Percentiles rank a stretch among this genome's conserved stretches.
These are phyloP conservation scores for Emericellopsis cladophorae DNA, from an alignment of 2,329 filamentous ascomycete genomes.

Conservation along the genomic window DNA sequence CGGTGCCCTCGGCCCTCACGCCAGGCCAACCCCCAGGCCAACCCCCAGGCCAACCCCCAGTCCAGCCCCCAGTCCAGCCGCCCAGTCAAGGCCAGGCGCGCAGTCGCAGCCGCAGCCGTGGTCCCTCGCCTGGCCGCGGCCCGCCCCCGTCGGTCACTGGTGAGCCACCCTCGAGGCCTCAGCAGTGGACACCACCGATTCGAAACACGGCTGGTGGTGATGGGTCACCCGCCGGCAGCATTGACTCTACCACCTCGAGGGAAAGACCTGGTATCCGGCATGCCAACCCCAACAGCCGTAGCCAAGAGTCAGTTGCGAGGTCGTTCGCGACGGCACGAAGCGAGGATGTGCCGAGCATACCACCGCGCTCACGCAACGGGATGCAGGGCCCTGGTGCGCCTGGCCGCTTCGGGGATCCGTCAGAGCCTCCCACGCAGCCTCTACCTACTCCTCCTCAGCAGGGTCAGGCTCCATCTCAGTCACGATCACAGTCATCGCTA, in stretches of 20 bases:
- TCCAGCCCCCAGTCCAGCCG: no score
- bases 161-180: slow-evolving; percentile 1
- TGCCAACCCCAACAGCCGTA: slow-evolving; percentile 37
- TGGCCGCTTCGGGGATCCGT: slow-evolving; percentile 22
- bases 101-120: no score
- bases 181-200: slow-evolving; percentile 10
- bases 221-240: slow-evolving; percentile 36
- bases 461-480: slow-evolving; percentile 4
- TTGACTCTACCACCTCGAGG: slow-evolving; percentile 31
- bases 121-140: no score
- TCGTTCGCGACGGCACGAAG: slow-evolving; percentile 28
- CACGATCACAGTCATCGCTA: slow-evolving; percentile 12
- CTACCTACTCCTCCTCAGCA: no score
- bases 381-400: slow-evolving; percentile 23
- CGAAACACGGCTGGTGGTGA: slow-evolving; percentile 25
- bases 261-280: slow-evolving; percentile 30
- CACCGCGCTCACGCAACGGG: slow-evolving; percentile 41
- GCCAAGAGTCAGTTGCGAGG: slow-evolving; percentile 42
- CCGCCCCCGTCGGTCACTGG: slow-evolving; percentile 4
- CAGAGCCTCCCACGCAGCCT: slow-evolving; percentile 7
- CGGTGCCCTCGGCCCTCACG: no score
- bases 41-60: no score
- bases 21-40: no score
- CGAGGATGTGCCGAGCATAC: slow-evolving; percentile 36
- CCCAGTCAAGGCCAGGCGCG: no score